Evolutionary conservation across 225 moss, liverwort and hornwort species (phyloP).

Genomic region (Lunularia cruciata): DNA sequence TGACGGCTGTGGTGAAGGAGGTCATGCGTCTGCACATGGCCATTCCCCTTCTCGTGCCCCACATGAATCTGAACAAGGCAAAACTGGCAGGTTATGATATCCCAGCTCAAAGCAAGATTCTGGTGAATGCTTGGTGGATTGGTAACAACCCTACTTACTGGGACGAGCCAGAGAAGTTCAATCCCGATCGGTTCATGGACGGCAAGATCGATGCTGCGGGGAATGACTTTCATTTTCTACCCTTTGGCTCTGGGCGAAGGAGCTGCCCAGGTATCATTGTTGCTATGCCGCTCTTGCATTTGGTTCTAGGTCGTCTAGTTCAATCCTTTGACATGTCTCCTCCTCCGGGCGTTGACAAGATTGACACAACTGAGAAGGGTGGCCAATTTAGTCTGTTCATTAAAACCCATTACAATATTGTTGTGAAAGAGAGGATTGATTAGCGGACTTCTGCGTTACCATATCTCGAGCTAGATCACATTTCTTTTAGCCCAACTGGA

Average conservation of each 20-base stretch:
- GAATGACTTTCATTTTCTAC: slow-evolving; percentile 40
- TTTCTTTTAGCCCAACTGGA: too few relatives aligned
- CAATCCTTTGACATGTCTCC: slow-evolving; percentile 41
- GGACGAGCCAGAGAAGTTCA: slow-evolving; percentile 44
- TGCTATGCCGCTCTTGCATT: slow-evolving; percentile 41
- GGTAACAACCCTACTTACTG: slow-evolving; percentile 44
- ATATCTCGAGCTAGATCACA: too few relatives aligned
- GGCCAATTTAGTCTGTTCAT: slow-evolving; percentile 29
- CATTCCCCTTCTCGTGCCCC: slow-evolving; percentile 45
- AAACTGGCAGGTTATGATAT: slow-evolving; percentile 49
- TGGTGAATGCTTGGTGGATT: slow-evolving; percentile 49
- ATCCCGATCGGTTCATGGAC: slow-evolving; percentile 46
- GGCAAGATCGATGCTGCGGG: slow-evolving; percentile 17
- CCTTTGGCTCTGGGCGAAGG: slow-evolving; percentile 45
- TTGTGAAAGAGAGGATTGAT: slow-evolving; percentile 19
- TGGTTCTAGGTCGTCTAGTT: slow-evolving; percentile 46
- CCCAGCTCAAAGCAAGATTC: slow-evolving; percentile 51
- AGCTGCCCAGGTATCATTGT: slow-evolving; percentile 45
- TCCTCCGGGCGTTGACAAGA: slow-evolving; percentile 38
- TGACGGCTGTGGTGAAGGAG: slow-evolving; percentile 35
- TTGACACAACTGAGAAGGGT: slow-evolving; percentile 38
- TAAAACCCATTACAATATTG: slow-evolving; percentile 26
- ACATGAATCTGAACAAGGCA: slow-evolving; percentile 44
- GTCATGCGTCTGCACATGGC: slow-evolving; percentile 52
- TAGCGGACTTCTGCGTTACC: too few relatives aligned